phyloP scores from a whole-genome alignment of 805 yeast genomes.

The Saturnispora diversa region DNA sequence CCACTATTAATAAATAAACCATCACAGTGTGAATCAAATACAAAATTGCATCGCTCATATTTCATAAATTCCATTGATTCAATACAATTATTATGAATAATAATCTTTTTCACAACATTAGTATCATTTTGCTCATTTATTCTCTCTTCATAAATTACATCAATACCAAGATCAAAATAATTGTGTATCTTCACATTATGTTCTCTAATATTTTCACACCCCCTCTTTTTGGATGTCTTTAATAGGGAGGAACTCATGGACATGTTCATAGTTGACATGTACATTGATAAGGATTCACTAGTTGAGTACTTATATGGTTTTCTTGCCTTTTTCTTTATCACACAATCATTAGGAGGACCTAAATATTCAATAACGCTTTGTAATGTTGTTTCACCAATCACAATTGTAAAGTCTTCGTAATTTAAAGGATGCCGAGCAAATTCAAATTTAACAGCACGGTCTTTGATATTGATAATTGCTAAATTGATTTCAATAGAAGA shows the following conservation, averaged over 20 bases:
- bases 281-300: too few species aligned
- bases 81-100: constrained; percentile 46
- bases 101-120: constrained; percentile 36
- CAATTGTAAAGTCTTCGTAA: constrained; percentile 16
- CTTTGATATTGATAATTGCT: not conserved
- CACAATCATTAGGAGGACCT: constrained; percentile 52
- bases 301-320: not conserved
- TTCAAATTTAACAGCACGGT: constrained; percentile 7
- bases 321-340: constrained; percentile 29
- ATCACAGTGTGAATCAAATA: not conserved
- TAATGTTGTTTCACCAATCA: constrained; percentile 40
- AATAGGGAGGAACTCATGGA: too few species aligned
- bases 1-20: too few species aligned
- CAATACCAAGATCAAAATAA: constrained; percentile 48
- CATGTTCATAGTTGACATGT: too few species aligned
- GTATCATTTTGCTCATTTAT: constrained; percentile 17
- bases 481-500: not conserved
- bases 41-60: constrained; percentile 41
- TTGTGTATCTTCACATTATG: constrained; percentile 43
- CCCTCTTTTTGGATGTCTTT: too few species aligned
- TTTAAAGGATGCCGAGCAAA: constrained; percentile 9
- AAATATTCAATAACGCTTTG: constrained; percentile 39
- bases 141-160: constrained; percentile 40
- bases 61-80: constrained; percentile 46
- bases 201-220: constrained; percentile 22